Conservation (phyloP, 352 stramenopile genomes). For the Aphanomyces astaci region DNA sequence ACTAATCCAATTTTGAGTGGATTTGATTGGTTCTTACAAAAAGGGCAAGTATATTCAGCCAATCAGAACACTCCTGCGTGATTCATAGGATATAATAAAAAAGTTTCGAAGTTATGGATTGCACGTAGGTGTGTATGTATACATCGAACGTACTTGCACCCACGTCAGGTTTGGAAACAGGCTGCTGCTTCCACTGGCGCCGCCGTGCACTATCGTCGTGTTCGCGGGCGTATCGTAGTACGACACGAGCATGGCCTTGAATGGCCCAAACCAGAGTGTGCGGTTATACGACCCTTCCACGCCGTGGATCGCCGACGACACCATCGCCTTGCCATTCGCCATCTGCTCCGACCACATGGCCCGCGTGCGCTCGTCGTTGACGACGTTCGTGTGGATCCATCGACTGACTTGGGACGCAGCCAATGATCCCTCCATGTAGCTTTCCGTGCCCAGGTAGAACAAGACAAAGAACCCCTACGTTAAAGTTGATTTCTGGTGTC, state of each 20-base stretch:
- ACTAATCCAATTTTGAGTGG: too few relatives aligned
- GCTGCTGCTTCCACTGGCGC: too few relatives aligned
- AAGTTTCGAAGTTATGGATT: too few relatives aligned
- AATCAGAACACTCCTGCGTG: too few relatives aligned
- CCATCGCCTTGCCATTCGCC: slow-evolving; percentile 71
- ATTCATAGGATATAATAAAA: too few relatives aligned
- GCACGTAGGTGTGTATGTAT: too few relatives aligned
- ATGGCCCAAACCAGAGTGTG: slow-evolving; percentile 82
- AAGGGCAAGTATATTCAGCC: too few relatives aligned
- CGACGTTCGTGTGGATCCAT: slow-evolving; percentile 81
- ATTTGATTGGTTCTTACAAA: too few relatives aligned
- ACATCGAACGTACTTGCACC: slow-evolving; percentile 6
- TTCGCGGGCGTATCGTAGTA: slow-evolving; percentile 39
- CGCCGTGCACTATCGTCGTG: neutral
- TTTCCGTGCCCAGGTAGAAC: slow-evolving; percentile 75
- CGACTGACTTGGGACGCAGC: slow-evolving; percentile 58
- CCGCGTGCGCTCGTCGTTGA: slow-evolving; percentile 78
- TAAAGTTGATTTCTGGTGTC: too few relatives aligned
- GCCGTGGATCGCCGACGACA: slow-evolving; percentile 61
- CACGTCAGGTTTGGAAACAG: slow-evolving; percentile 80
- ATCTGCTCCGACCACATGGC: slow-evolving; percentile 80
- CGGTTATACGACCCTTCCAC: slow-evolving; percentile 85
- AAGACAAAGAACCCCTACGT: slow-evolving; percentile 66
- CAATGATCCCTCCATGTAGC: slow-evolving; percentile 79
- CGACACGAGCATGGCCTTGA: slow-evolving; percentile 74